Evolutionary conservation across 1,139 yeast species (phyloP).

Genomic region (Pichia sp.): DNA sequence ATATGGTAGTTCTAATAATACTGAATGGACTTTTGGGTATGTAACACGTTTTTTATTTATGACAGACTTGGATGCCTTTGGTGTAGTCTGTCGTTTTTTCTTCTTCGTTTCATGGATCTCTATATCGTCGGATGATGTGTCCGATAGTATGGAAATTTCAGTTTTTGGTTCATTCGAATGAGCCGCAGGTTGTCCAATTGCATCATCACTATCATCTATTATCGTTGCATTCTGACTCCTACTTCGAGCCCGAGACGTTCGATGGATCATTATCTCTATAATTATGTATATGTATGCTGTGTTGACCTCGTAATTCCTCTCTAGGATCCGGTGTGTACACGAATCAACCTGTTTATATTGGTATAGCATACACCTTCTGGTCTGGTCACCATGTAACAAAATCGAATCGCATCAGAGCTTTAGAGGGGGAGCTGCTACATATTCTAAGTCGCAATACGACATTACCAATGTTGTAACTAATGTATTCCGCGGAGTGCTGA

Average conservation of each 20-base stretch:
- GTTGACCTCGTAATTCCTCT: too few species aligned
- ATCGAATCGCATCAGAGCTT: too few species aligned
- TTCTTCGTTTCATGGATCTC: not conserved
- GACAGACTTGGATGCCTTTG: not conserved
- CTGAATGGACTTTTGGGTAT: conserved; percentile 27
- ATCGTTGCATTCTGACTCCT: not conserved
- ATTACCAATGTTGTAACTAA: too few species aligned
- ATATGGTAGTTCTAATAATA: conserved; percentile 52
- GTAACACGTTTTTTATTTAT: not conserved
- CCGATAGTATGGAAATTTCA: not conserved
- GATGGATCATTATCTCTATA: not conserved
- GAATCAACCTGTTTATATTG: too few species aligned
- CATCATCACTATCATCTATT: not conserved
- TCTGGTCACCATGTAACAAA: too few species aligned
- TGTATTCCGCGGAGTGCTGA: too few species aligned
- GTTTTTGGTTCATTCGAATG: not conserved
- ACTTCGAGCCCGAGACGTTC: conserved; percentile 4
- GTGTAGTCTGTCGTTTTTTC: not conserved
- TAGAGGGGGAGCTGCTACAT: too few species aligned
- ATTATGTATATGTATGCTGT: not conserved
- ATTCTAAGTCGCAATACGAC: too few species aligned
- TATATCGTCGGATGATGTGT: not conserved
- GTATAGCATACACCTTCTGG: too few species aligned
- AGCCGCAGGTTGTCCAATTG: not conserved
- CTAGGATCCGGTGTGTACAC: too few species aligned